Percentiles rank a stretch among this genome's conserved stretches.
Evolutionary conservation across 352 stramenopile species (phyloP).

Genomic region (Phytopythium oedochilum): DNA sequence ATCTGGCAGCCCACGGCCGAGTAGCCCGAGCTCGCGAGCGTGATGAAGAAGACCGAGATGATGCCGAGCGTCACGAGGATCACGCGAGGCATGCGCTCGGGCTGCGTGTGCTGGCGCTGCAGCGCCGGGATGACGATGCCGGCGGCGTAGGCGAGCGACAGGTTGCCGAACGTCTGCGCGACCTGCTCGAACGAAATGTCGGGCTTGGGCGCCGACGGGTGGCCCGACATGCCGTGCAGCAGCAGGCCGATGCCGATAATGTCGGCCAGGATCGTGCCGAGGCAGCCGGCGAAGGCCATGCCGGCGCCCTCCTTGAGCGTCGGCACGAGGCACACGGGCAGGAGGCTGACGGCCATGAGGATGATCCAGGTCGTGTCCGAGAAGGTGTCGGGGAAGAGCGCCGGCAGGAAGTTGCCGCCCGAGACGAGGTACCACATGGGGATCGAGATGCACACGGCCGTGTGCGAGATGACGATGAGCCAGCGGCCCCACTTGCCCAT

Average conservation of each 20-base stretch:
- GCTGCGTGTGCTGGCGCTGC: conserved; percentile 27
- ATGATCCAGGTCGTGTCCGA: conserved; percentile 30
- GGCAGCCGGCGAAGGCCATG: conserved; percentile 24
- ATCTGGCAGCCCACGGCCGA: conserved; percentile 36
- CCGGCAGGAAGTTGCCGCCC: conserved; percentile 23
- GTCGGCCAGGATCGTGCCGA: conserved; percentile 38
- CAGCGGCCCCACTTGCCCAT: conserved; percentile 33
- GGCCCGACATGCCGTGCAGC: conserved; percentile 19
- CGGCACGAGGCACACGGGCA: conserved; percentile 31
- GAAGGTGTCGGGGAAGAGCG: conserved; percentile 29
- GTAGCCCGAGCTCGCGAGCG: conserved; percentile 17
- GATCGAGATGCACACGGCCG: conserved; percentile 22
- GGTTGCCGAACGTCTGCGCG: conserved; percentile 26
- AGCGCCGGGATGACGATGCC: conserved; percentile 32
- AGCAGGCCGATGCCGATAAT: conserved; percentile 19
- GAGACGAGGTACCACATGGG: conserved; percentile 36
- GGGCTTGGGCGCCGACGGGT: conserved; percentile 13
- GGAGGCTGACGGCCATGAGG: conserved; percentile 28
- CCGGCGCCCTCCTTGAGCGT: conserved; percentile 36
- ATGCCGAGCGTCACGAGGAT: conserved; percentile 22
- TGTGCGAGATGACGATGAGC: conserved; percentile 22
- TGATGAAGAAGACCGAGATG: conserved; percentile 27
- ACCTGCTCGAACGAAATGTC: conserved; percentile 26
- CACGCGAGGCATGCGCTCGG: conserved; percentile 26
- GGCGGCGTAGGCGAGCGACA: conserved; percentile 30